Percentiles rank a stretch among this genome's conserved stretches.
Conservation (phyloP, 257 asterid species). For the Petunia axillaris region DNA sequence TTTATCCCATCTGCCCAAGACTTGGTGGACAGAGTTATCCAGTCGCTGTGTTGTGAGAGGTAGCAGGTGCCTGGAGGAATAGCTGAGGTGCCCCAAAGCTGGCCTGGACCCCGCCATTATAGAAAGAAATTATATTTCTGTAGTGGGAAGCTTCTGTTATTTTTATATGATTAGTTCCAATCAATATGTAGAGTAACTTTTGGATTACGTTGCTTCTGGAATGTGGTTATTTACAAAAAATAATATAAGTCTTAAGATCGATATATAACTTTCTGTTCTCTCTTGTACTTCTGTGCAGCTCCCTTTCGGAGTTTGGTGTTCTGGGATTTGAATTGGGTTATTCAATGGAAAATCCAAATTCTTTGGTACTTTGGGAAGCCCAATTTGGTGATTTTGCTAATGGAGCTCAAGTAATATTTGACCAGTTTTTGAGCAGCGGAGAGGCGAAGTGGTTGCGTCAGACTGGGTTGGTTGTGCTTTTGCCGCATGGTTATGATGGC, state of each 20-base stretch:
- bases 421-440: conserved; percentile 75
- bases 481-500: conserved; percentile 85
- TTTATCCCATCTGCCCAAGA: no score
- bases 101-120: no score
- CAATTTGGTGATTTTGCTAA: conserved; percentile 81
- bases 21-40: no score
- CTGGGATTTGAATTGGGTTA: conserved; percentile 44
- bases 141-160: background rate
- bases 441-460: conserved; percentile 85
- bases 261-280: background rate
- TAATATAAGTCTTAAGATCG: background rate
- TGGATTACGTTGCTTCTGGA: background rate
- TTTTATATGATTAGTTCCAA: background rate
- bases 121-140: no score
- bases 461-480: conserved; percentile 59
- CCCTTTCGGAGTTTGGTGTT: conserved; percentile 44
- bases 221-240: background rate
- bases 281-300: conserved; percentile 24
- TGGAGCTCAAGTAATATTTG: conserved; percentile 81
- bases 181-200: conserved; percentile 3
- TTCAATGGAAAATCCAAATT: conserved; percentile 37
- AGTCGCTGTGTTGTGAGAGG: no score
- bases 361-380: conserved; percentile 64
- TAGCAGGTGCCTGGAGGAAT: no score
- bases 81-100: no score